phyloP scores from a whole-genome alignment of 2,329 filamentous ascomycete species.

The Domatiomyces catenatus region DNA sequence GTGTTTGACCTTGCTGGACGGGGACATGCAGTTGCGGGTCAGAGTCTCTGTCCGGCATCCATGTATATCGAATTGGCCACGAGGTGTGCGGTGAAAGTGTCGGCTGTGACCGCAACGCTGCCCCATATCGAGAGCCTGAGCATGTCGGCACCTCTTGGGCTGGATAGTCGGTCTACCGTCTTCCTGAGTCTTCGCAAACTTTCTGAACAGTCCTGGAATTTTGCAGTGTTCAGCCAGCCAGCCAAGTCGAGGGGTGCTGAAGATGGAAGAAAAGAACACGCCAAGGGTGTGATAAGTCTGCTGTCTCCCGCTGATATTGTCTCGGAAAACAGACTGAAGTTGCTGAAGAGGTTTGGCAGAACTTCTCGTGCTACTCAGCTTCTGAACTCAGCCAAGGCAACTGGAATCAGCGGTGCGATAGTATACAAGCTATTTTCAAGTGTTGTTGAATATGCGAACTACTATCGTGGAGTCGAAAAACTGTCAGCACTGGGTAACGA shows the following conservation, averaged over 20 bases:
- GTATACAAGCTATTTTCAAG: slow-evolving; percentile 14
- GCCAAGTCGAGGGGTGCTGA: not conserved
- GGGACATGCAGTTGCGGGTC: slow-evolving; percentile 18
- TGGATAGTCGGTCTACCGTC: not conserved
- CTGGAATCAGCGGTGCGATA: not conserved
- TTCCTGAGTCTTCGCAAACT: not conserved
- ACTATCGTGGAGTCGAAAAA: slow-evolving; percentile 4
- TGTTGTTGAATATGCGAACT: slow-evolving; percentile 12
- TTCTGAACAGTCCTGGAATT: not conserved
- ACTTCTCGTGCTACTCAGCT: not conserved
- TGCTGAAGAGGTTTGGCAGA: not conserved
- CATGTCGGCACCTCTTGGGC: not conserved
- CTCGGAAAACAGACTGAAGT: not conserved
- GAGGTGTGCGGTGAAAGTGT: not conserved
- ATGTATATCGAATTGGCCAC: slow-evolving; percentile 19
- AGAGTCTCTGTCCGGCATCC: slow-evolving; percentile 18
- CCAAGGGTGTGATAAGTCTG: not conserved
- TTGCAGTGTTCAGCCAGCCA: not conserved
- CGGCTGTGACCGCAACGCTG: not conserved
- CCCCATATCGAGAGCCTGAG: not conserved
- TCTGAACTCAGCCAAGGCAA: not conserved
- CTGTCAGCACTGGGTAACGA: not conserved
- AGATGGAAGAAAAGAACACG: not conserved
- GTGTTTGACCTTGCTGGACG: slow-evolving; percentile 10
- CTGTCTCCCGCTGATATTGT: not conserved